Conservation (phyloP, 768 basidiomycete species). For the Brasilioporus rufonigricans region DNA sequence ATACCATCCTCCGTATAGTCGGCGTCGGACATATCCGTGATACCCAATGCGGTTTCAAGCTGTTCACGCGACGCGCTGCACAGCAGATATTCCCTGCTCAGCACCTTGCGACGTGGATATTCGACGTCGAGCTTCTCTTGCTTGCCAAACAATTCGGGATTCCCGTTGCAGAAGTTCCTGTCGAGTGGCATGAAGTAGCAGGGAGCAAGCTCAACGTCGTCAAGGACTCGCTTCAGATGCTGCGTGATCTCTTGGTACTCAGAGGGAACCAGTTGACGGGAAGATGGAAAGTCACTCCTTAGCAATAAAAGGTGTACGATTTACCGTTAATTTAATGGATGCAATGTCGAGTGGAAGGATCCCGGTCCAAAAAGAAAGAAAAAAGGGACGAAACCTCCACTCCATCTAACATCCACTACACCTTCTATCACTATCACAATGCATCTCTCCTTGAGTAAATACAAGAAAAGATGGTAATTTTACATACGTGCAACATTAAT, state of each 20-base stretch:
- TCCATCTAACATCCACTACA: conserved; percentile 13
- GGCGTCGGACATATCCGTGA: conserved; percentile 90
- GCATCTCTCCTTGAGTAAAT: conserved; percentile 25
- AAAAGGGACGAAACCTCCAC: conserved; percentile 5
- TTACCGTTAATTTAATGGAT: conserved; percentile 28
- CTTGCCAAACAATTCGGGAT: conserved; percentile 77
- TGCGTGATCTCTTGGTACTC: conserved; percentile 80
- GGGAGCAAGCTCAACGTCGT: conserved; percentile 91
- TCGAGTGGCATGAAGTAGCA: conserved; percentile 91
- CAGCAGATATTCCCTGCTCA: conserved; percentile 81
- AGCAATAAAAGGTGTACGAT: conserved; percentile 22
- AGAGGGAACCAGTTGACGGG: conserved; percentile 79
- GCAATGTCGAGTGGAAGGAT: conserved; percentile 5
- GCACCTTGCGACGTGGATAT: conserved; percentile 92
- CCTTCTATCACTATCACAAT: conserved; percentile 23
- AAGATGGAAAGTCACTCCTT: conserved; percentile 56
- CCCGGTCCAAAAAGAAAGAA: conserved; percentile 14
- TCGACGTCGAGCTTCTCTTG: conserved; percentile 91
- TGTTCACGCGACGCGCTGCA: conserved; percentile 83
- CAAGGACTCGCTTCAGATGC: conserved; percentile 85
- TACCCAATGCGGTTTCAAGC: conserved; percentile 97
- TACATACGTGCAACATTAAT: conserved; percentile 35
- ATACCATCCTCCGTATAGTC: conserved; percentile 83
- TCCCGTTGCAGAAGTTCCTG: conserved; percentile 81
- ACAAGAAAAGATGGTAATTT: conserved; percentile 30